Conservation (phyloP, 2,329 filamentous ascomycete genomes). For the Aspergillus novoparasiticus region DNA sequence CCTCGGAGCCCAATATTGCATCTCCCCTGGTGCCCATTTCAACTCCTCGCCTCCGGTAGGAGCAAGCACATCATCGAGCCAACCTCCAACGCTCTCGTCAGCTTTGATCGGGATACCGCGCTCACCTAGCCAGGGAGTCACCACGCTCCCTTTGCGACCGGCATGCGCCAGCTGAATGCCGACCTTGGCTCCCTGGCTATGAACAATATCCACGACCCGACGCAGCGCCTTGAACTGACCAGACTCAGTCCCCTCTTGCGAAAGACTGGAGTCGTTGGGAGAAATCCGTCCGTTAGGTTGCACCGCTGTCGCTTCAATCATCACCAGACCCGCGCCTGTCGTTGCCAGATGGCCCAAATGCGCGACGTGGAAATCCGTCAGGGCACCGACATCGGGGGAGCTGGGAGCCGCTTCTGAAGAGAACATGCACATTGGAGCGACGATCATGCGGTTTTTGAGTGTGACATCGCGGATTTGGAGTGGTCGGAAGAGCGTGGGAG, state of each 20-base stretch:
- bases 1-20: constrained; percentile 56
- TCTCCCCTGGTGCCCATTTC: constrained; percentile 57
- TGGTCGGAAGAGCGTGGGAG: constrained; percentile 60
- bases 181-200: constrained; percentile 74
- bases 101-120: no score
- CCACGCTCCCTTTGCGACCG: constrained; percentile 63
- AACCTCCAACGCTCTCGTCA: constrained; percentile 52
- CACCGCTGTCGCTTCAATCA: constrained; percentile 78
- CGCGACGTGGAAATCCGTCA: constrained; percentile 78
- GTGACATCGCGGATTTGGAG: constrained; percentile 58
- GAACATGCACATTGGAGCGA: constrained; percentile 67
- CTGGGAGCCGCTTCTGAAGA: constrained; percentile 54
- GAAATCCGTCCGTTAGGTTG: constrained; percentile 77
- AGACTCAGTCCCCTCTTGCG: constrained; percentile 63
- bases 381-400: constrained; percentile 57
- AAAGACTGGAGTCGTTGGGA: constrained; percentile 63
- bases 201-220: constrained; percentile 72
- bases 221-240: constrained; percentile 69
- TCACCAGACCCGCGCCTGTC: constrained; percentile 71
- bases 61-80: constrained; percentile 52
- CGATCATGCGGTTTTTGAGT: constrained; percentile 66
- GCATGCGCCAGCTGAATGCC: constrained; percentile 82
- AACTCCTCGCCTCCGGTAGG: constrained; percentile 50
- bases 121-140: constrained; percentile 46
- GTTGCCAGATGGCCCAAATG: constrained; percentile 77